Evolutionary conservation across 2,329 filamentous ascomycete species (phyloP), one percentile per base, ranked within the genome.

Genomic region (Mycosphaerella sp.): DNA sequence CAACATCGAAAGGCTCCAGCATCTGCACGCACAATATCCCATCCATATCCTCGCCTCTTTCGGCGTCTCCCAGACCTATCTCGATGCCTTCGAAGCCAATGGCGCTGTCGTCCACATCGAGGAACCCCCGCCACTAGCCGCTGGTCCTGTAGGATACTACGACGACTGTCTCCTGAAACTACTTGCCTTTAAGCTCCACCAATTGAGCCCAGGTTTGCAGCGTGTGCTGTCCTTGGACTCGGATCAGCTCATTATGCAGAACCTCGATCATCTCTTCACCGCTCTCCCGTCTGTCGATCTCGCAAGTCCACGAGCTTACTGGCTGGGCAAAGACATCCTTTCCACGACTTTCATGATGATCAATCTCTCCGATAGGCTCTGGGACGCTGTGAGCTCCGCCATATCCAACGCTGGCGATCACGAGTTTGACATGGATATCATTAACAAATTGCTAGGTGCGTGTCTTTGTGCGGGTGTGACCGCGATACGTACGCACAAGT

Each of bases 371-470:
- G 57, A 64, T 18, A 30, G 61, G 4, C 45, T 64, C 8, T 65
- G 64, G 64, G 12, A 49, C 2, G 51, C 42, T 8, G 57, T 66
- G 10, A 44, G 62, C 39, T 18, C 44, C 2, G 59, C 57, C 1
- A 34, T 65, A 3, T 41, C 52, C 13, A 52, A 41, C 6, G 49
- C 64, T 12, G 50, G 40, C 6, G 32, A 43, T 10, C 37, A 61
- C 39, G 54, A 59, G 12, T 66, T 65, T 43, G 64, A 66, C 39
- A 65, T 66, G 63, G 63, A 66, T 40, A 41, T 66, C 4, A 50
- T 64, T 37, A 66, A 66, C 44, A 50, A 62, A 16, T 28, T 66
- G 32, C 55, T 66, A 9, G 52, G 52, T 55, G 25, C 18, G 47
- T 36, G 9, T 1, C 2, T 28, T 6, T 10, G n/a, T n/a, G n/a